These are phyloP conservation scores for Hypoxylon sp. DNA, from an alignment of 2,329 filamentous ascomycete genomes.

Conservation along the genomic window DNA sequence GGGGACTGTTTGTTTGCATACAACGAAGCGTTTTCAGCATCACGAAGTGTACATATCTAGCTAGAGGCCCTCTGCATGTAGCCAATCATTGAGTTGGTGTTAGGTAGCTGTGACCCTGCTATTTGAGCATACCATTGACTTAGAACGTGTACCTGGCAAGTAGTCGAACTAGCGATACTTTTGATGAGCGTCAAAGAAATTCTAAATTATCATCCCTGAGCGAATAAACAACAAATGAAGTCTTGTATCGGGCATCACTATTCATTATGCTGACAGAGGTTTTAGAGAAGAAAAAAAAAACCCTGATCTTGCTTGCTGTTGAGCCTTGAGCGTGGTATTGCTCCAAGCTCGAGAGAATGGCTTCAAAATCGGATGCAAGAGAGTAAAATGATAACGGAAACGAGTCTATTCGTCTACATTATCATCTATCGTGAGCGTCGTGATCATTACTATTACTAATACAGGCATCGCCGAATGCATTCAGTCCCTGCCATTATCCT, in stretches of 20 bases:
- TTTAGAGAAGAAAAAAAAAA: background rate
- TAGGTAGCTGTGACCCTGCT: background rate
- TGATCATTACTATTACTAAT: constrained; percentile 49
- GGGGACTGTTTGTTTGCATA: constrained; percentile 28
- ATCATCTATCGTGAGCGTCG: constrained; percentile 54
- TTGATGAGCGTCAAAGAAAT: too few relatives aligned
- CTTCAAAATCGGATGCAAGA: background rate
- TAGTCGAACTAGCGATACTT: background rate
- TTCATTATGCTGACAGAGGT: background rate
- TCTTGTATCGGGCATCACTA: background rate
- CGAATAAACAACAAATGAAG: background rate
- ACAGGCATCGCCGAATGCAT: constrained; percentile 4
- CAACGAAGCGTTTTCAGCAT: constrained; percentile 10
- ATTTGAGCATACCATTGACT: background rate
- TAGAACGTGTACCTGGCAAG: background rate
- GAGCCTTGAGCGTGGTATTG: background rate
- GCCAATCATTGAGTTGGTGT: background rate
- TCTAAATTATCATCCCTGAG: background rate
- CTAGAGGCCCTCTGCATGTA: constrained; percentile 3
- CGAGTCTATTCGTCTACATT: constrained; percentile 52
- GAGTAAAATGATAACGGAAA: constrained; percentile 45
- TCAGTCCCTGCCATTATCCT: background rate
- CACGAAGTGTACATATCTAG: constrained; percentile 24
- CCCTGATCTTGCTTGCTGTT: background rate
- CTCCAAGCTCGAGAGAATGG: background rate